Conservation (phyloP, 345 rosid genomes). For the Erysimum cheiranthoides region DNA sequence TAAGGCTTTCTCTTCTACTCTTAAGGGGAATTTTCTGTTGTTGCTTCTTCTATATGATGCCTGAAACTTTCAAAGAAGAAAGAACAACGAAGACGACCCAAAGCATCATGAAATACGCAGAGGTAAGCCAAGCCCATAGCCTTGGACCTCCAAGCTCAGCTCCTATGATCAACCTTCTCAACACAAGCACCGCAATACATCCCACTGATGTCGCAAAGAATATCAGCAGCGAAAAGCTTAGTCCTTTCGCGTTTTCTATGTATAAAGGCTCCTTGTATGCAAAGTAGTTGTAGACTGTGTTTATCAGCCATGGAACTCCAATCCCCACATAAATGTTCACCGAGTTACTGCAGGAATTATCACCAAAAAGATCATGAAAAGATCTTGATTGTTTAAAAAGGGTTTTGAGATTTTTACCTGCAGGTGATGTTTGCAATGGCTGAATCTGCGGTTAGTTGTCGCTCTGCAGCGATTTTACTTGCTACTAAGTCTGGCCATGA, state of each 20-base stretch:
- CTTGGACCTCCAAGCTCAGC: constrained; percentile 93
- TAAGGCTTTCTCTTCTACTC: constrained; percentile 6
- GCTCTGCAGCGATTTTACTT: constrained; percentile 95
- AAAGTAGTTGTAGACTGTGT: constrained; percentile 80
- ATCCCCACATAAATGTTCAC: constrained; percentile 94
- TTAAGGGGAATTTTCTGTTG: constrained; percentile 1
- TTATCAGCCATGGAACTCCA: constrained; percentile 93
- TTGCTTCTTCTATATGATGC: constrained; percentile 54
- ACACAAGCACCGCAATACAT: constrained; percentile 77
- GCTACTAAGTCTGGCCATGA: constrained; percentile 99
- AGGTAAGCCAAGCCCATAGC: constrained; percentile 88
- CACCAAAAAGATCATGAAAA: constrained; percentile 11
- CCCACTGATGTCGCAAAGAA: constrained; percentile 82
- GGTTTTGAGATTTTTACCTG: constrained; percentile 57
- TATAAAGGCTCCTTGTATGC: constrained; percentile 68
- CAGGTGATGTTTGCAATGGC: constrained; percentile 98
- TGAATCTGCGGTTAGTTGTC: constrained; percentile 92
- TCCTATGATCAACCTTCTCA: constrained; percentile 72
- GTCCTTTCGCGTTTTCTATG: constrained; percentile 68
- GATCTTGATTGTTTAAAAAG: neutral
- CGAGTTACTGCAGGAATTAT: constrained; percentile 67
- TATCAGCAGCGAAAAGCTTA: constrained; percentile 81
- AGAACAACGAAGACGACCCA: constrained; percentile 80
- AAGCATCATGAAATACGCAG: constrained; percentile 67
- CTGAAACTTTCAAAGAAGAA: constrained; percentile 74